These are phyloP conservation scores for Lipomyces anomalus DNA, from an alignment of 805 yeast genomes.

Conservation along the genomic window DNA sequence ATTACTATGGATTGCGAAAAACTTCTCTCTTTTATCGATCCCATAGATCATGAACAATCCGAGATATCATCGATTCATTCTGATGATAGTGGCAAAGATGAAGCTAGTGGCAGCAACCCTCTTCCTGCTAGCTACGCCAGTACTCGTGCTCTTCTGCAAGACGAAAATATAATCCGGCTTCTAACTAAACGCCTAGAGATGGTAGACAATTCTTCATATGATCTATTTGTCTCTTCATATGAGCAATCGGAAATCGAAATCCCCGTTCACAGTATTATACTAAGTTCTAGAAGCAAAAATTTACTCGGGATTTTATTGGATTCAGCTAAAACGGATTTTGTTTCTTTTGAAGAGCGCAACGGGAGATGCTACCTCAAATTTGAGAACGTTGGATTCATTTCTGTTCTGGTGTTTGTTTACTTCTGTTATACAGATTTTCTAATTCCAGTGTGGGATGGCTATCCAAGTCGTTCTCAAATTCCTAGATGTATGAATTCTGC, in stretches of 20 bases:
- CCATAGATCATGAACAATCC: too few species aligned
- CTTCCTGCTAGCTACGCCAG: conserved; percentile 8
- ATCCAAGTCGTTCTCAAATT: conserved; percentile 24
- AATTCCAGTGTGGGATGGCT: conserved; percentile 43
- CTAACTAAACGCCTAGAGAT: conserved; percentile 10
- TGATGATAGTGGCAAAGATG: conserved; percentile 11
- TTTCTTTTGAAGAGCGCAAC: conserved; percentile 1
- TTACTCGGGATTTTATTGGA: too few species aligned
- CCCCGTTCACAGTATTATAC: conserved; percentile 17
- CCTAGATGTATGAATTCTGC: conserved; percentile 16
- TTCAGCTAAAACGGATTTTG: too few species aligned
- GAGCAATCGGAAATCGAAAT: conserved; percentile 20
- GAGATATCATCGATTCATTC: too few species aligned
- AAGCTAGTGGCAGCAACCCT: conserved; percentile 6
- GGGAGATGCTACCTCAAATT: conserved; percentile 6
- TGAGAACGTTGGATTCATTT: conserved; percentile 12
- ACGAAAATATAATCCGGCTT: conserved; percentile 13
- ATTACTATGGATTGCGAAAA: conserved; percentile 49
- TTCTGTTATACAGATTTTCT: conserved; percentile 46
- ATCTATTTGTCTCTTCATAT: conserved; percentile 11
- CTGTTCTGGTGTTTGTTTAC: conserved; percentile 42
- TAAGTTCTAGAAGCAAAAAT: conserved; percentile 14
- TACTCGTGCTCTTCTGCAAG: conserved; percentile 11
- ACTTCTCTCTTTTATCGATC: conserved; percentile 29
- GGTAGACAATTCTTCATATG: conserved; percentile 9